Evolutionary conservation across 345 rosid genomes (phyloP), one percentile per base, ranked within the genome.

Genomic region (Eucalyptus marginata): DNA sequence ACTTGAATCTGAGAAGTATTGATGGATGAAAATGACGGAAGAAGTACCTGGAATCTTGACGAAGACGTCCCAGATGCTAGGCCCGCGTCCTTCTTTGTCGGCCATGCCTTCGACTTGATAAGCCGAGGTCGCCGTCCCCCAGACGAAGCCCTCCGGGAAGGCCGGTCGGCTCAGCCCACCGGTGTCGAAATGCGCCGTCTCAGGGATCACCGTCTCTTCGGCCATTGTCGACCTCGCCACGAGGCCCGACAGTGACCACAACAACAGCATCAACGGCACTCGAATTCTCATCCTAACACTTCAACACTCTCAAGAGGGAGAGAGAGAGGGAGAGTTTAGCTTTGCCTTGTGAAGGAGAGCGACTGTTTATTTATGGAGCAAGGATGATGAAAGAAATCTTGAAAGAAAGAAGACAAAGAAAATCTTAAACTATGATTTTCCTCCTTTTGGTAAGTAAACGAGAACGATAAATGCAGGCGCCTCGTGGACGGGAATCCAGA

Each of bases 21-120:
- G 13, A 52, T 1, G 36, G 1, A 56, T n/a, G 9, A 49, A 59
- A 64, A 31, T 2, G 9, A 24, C 8, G 5, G 54, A 62, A n/a
- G 25, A 43, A 24, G 31, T 49, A 88, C 91, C 91, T 8, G 99
- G 99, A 46, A 88, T 94, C 88, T 96, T 93, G 80, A 95, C 93
- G 86, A 96, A 98, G 56, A 47, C 96, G 87, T 98, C 99, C 99
- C 99, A 98, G 89, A 98, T 97, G 96, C 99, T 97, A 87, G 99
- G 99, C 31, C 99, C 99, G 64, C 99, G 99, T 81, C 98, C 99
- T 40, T 93, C 99, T 86, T 93, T 92, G 89, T 94, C 88, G 47
- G 99, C 95, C 97, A 94, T 95, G 86, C 99, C 99, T 95, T 98
- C 99, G 56, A 98, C 99, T 87, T 98, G 99, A 87, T 95, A 97